Evolutionary conservation across 345 rosid species (phyloP).

Genomic region (Murraya koenigii): DNA sequence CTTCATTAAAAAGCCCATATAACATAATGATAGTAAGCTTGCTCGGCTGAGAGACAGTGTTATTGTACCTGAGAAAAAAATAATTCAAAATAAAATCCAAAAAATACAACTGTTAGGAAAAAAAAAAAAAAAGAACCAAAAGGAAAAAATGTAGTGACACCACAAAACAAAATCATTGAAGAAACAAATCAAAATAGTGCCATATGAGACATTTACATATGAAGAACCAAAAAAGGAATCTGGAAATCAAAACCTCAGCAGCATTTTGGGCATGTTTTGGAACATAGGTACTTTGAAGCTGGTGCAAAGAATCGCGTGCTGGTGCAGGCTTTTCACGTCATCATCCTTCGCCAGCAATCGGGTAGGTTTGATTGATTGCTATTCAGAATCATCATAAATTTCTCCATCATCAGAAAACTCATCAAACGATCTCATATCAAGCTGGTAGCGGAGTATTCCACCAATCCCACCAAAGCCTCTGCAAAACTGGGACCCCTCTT

Average conservation of each 20-base stretch:
- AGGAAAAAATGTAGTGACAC: too few relatives aligned
- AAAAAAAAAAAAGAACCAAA: background rate
- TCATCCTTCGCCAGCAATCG: slow-evolving; percentile 47
- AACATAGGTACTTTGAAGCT: slow-evolving; percentile 14
- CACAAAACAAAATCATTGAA: background rate
- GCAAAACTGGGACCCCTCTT: slow-evolving; percentile 75
- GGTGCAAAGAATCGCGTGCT: slow-evolving; percentile 21
- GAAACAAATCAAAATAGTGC: background rate
- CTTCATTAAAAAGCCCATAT: background rate
- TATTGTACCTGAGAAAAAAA: background rate
- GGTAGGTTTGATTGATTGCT: slow-evolving; percentile 56
- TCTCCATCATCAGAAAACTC: slow-evolving; percentile 52
- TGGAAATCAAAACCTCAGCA: slow-evolving; percentile 22
- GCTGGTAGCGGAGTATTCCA: slow-evolving; percentile 65
- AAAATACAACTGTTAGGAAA: background rate
- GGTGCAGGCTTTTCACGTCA: slow-evolving; percentile 43
- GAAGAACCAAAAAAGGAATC: background rate
- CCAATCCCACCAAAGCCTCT: slow-evolving; percentile 77
- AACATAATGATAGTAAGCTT: background rate
- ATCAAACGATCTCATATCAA: slow-evolving; percentile 57
- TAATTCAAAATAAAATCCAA: background rate
- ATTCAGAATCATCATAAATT: slow-evolving; percentile 56
- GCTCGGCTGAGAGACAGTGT: background rate
- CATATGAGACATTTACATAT: background rate
- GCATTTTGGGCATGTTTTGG: background rate